Percentiles rank a stretch among this genome's conserved stretches.
phyloP scores from a whole-genome alignment of 2,329 filamentous ascomycete species.

The Thermothelomyces thermophilus region DNA sequence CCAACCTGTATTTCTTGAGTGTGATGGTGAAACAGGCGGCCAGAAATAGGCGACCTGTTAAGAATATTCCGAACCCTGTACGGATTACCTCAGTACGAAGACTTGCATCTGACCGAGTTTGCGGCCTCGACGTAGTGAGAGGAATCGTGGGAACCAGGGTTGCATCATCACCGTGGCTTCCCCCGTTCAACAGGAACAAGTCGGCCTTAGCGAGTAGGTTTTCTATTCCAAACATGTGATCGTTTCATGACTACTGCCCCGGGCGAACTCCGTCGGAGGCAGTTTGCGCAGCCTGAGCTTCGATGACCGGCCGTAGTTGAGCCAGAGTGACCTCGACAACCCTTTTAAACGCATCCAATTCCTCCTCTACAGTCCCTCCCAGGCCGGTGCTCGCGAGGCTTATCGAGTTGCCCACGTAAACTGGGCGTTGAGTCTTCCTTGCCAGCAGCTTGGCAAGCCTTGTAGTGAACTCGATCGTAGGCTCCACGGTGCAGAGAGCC shows the following conservation, averaged over 20 bases:
- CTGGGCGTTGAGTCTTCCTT: constrained; percentile 62
- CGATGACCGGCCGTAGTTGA: constrained; percentile 38
- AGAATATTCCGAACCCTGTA: too few relatives aligned
- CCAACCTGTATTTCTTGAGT: too few relatives aligned
- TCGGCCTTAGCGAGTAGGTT: background rate
- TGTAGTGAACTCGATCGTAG: constrained; percentile 78
- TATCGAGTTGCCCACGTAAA: constrained; percentile 88
- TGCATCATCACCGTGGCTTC: too few relatives aligned
- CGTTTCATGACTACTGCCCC: background rate
- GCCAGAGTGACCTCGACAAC: constrained; percentile 64
- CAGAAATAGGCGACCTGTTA: too few relatives aligned
- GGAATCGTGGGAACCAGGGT: too few relatives aligned
- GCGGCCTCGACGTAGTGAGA: too few relatives aligned
- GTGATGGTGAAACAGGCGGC: too few relatives aligned
- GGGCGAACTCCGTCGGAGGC: constrained; percentile 19
- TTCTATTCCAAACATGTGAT: background rate
- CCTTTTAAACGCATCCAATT: constrained; percentile 78
- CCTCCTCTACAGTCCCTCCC: constrained; percentile 81
- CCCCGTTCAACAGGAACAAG: too few relatives aligned
- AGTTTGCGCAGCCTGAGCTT: constrained; percentile 7
- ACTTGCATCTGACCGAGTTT: too few relatives aligned
- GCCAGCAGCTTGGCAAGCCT: constrained; percentile 78
- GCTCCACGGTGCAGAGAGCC: constrained; percentile 66
- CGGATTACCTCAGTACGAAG: too few relatives aligned
- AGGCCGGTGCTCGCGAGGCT: constrained; percentile 66